A percentile compares a stretch with the other conserved stretches of the same genome.
Evolutionary conservation across 176 grass and related monocot genomes (phyloP).

Genomic region (Rhipidocladum racemiflorum): DNA sequence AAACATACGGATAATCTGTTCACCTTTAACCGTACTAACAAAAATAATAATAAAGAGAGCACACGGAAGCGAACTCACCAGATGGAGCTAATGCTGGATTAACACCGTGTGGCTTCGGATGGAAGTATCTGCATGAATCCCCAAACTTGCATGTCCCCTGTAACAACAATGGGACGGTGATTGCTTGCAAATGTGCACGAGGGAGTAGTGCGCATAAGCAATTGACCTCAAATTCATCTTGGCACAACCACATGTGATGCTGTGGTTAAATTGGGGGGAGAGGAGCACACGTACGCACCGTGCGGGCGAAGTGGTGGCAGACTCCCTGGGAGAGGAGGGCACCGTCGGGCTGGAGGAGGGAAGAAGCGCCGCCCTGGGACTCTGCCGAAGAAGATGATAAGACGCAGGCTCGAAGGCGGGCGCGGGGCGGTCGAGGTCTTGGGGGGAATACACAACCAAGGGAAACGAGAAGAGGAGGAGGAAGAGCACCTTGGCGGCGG

Average conservation of each 20-base stretch:
- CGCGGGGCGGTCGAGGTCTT: conserved; percentile 25
- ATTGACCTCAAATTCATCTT: not conserved
- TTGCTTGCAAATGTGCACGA: not conserved
- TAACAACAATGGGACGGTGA: not conserved
- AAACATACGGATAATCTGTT: not conserved
- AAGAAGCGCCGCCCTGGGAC: conserved; percentile 27
- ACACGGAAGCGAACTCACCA: conserved; percentile 28
- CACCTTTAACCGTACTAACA: not conserved
- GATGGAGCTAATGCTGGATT: conserved; percentile 32
- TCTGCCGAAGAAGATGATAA: conserved; percentile 23
- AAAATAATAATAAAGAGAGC: not conserved
- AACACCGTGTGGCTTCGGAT: conserved; percentile 49
- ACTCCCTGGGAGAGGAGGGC: conserved; percentile 49
- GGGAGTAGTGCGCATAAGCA: not conserved
- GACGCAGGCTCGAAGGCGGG: not conserved
- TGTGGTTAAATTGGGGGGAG: not conserved
- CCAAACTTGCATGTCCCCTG: conserved; percentile 71
- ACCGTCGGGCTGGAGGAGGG: conserved; percentile 42
- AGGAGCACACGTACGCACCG: conserved; percentile 28
- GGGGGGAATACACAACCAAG: conserved; percentile 26
- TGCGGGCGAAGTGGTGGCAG: conserved; percentile 75
- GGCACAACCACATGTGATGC: not conserved
- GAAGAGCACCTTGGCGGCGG: conserved; percentile 43
- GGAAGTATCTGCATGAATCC: conserved; percentile 78
- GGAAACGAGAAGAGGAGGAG: not conserved